Evolutionary conservation across 2,329 filamentous ascomycete species (phyloP).

Genomic region (Macrophomina tecta): DNA sequence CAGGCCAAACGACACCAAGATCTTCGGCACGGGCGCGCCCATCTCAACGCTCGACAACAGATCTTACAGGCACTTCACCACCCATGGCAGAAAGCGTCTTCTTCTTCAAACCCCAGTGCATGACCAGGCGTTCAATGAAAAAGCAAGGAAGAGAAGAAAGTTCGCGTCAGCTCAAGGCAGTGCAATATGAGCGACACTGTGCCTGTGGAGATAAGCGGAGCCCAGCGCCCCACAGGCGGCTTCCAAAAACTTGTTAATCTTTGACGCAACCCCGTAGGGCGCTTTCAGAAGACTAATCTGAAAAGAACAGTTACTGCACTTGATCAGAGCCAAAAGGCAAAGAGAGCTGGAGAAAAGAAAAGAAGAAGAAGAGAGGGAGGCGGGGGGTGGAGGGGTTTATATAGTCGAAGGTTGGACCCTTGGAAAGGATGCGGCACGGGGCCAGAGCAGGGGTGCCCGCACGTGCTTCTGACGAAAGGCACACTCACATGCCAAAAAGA

Average conservation of each 20-base stretch:
- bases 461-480: too few relatives aligned
- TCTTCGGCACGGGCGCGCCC: too few relatives aligned
- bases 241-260: conserved; percentile 2
- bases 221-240: background rate
- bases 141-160: background rate
- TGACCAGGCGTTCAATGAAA: background rate
- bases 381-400: background rate
- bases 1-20: too few relatives aligned
- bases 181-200: conserved; percentile 22
- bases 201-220: background rate
- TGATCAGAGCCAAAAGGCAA: conserved; percentile 14
- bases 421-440: too few relatives aligned
- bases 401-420: background rate
- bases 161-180: conserved; percentile 5
- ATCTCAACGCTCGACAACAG: background rate
- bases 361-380: background rate
- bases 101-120: background rate
- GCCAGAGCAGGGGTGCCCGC: too few relatives aligned
- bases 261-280: background rate
- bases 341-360: conserved; percentile 16
- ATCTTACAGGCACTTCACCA: too few relatives aligned
- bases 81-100: background rate
- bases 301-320: background rate
- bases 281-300: background rate
- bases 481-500: too few relatives aligned